Base-by-base conservation (phyloP, 176 grass and related monocot species). In the Pharus latifolius region DNA sequence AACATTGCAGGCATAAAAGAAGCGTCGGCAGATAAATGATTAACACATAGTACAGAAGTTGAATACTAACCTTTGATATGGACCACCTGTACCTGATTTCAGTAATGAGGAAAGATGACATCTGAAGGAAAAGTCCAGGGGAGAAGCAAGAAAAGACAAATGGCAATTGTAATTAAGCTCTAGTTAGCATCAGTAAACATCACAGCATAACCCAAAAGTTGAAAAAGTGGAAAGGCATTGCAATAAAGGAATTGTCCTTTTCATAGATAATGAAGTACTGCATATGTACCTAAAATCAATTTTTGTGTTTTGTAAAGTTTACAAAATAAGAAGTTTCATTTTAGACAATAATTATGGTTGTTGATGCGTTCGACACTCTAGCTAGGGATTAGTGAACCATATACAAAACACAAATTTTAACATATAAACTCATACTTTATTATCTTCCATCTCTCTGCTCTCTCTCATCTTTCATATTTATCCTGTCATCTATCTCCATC, bases 181-280 rank as follows among this genome's bases (percentile, higher is more conserved):
- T 29, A 56, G 55, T 74, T 53, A 74, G 26, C 58, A 80, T 37
- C 63, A 63, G 24, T 66, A 20, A 58, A 80, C 47, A 69, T n/a
- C 28, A 63, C 70, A 75, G 68, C 28, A 57, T 65, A 41, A 19
- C 27, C 41, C 40, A 37, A 56, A 22, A 41, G 49, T 35, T 23
- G 67, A 77, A 69, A 70, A 53, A 24, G 52, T 30, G 16, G n/a
- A n/a, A 58, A 34, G 20, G 22, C 37, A 46, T 27, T 14, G 31
- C n/a, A 49, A 69, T 52, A 60, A 67, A 48, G 38, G 28, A 4
- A 17, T 29, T 56, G 14, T 55, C n/a, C 75, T 57, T 26, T 72
- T 26, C 53, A 33, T 43, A 34, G 35, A 7, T 47, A 73, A 44
- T 16, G n/a, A 35, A 66, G 59, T 33, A 77, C 14, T 11, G 13